Evolutionary conservation across 352 stramenopile species (phyloP), one percentile per base, ranked within the genome.

Genomic region (Ophiocytium majus): DNA sequence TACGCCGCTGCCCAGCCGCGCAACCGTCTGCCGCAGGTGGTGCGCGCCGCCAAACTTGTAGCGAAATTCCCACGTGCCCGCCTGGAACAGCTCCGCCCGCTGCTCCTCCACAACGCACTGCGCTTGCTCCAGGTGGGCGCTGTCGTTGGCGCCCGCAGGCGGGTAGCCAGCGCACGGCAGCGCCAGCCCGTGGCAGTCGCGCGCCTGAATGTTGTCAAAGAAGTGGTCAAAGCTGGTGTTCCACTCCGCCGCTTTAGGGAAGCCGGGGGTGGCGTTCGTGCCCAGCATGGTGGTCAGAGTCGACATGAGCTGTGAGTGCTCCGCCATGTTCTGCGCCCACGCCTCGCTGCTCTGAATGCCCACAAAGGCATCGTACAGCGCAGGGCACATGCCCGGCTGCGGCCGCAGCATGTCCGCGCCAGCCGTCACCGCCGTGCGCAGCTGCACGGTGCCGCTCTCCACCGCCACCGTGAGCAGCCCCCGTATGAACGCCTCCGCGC

Each of bases 401-500:
- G 83, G 83, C 63, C 82, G 64, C 19, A 87, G 66, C 9, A 87
- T 85, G 50, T 87, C 83, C 34, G 82, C 83, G 63, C 43, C 50
- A 23, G 35, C 34, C 10, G 1, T n/a, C 49, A 87, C 28, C 9
- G 63, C 83, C 32, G 78, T 87, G 1, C 35, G 57, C 33, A 87
- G 78, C 43, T 83, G 31, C 17, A 87, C 83, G 17, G 78, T 63
- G 37, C 83, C 83, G 0, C 31, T 43, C 14, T 84, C 79, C 36
- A 87, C 82, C 1, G 83, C 76, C 37, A 84, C 50, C 17, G 83
- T 84, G 0, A 87, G 74, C 0, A 87, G 71, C 9, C 83, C 83
- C 37, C 83, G 32, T 14, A 87, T 81, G 66, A 87, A 84, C 0
- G 76, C 79, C 49, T 43, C 71, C 0, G 80, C 57, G 0, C 37